Conservation (phyloP, 257 asterid genomes). For the Capsicum pubescens region DNA sequence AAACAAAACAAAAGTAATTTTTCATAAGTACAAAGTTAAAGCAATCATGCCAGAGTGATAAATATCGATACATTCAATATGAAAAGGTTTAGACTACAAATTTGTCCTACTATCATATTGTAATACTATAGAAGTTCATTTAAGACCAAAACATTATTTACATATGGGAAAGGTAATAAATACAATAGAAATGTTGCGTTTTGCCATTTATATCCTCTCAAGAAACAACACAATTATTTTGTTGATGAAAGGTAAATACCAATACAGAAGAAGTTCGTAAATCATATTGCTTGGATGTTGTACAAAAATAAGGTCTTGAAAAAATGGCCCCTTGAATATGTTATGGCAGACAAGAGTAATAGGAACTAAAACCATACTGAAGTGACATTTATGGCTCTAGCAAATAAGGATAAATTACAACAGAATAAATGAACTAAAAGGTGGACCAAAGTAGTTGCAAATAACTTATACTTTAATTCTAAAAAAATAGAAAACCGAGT, state of each 20-base stretch:
- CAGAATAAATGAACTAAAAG: neutral
- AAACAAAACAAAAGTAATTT: neutral
- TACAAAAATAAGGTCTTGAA: neutral
- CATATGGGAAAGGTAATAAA: neutral
- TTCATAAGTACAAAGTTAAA: neutral
- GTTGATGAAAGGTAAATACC: neutral
- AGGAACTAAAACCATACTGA: neutral
- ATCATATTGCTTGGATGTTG: conserved; percentile 6
- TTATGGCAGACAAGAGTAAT: conserved; percentile 1
- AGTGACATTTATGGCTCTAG: neutral
- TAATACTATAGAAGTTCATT: neutral
- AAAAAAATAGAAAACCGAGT: neutral
- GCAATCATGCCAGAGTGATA: conserved; percentile 1
- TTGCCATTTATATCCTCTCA: neutral
- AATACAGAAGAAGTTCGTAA: neutral
- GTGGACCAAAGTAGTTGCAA: neutral
- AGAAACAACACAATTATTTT: neutral
- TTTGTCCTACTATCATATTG: neutral
- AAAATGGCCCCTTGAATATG: neutral
- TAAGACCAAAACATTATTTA: neutral
- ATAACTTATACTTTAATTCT: neutral
- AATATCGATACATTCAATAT: conserved; percentile 1
- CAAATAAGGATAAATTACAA: conserved; percentile 12
- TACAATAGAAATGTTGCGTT: neutral
- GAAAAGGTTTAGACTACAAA: conserved; percentile 16